Percentiles rank a stretch among this genome's conserved stretches.
phyloP scores from a whole-genome alignment of 495 filamentous ascomycete genomes.

The Lasiosphaeris hirsuta region DNA sequence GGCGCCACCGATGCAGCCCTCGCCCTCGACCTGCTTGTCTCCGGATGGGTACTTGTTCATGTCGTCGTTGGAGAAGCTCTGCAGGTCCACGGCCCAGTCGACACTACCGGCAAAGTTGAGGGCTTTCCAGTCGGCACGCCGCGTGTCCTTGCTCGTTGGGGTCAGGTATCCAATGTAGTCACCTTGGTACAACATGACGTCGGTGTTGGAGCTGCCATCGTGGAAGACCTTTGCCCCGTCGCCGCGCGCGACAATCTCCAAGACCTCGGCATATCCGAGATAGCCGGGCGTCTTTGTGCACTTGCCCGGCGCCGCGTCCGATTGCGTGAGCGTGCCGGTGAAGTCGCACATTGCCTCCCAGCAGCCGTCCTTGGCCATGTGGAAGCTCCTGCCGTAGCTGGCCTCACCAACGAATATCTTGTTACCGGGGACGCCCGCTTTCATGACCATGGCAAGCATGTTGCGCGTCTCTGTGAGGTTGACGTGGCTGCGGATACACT shows the following conservation, averaged over 20 bases:
- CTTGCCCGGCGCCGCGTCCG: constrained; percentile 21
- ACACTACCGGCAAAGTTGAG: constrained; percentile 31
- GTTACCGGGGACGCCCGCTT: constrained; percentile 40
- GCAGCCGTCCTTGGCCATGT: constrained; percentile 21
- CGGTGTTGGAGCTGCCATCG: constrained; percentile 24
- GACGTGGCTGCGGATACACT: constrained; percentile 42
- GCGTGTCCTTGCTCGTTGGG: constrained; percentile 22
- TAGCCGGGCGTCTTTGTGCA: constrained; percentile 38
- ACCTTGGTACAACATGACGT: constrained; percentile 39
- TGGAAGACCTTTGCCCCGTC: constrained; percentile 9
- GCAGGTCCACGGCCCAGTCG: constrained; percentile 43
- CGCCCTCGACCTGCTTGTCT: neutral
- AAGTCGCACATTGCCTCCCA: constrained; percentile 4
- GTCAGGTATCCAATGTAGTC: constrained; percentile 43
- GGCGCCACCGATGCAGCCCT: neutral
- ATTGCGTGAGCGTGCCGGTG: constrained; percentile 7
- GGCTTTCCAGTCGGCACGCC: constrained; percentile 24
- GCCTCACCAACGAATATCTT: constrained; percentile 37
- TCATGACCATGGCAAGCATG: constrained; percentile 45
- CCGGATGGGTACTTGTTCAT: neutral
- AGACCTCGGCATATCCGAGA: constrained; percentile 31
- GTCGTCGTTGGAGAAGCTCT: constrained; percentile 2
- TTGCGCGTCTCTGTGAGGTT: constrained; percentile 41
- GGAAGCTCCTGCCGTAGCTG: constrained; percentile 19
- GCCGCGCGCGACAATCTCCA: constrained; percentile 21